phyloP scores from a whole-genome alignment of 345 rosid species.

The Boechera divaricarpa region DNA sequence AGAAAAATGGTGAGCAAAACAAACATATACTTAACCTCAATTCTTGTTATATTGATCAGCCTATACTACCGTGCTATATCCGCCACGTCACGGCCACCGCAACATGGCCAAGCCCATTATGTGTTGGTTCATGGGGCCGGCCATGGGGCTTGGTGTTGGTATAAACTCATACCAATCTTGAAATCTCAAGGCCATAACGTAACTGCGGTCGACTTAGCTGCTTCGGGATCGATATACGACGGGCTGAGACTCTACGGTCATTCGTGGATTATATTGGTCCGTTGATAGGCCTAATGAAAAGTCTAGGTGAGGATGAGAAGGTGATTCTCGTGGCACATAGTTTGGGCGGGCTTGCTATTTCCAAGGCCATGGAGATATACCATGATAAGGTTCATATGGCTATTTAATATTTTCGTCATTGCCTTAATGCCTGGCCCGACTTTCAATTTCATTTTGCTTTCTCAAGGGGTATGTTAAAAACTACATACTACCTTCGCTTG shows the following conservation, averaged over 20 bases:
- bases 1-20: slow-evolving; percentile 27
- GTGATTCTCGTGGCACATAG: slow-evolving; percentile 41
- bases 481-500: background rate
- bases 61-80: background rate
- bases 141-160: slow-evolving; percentile 41
- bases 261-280: slow-evolving; percentile 8
- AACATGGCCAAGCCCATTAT: slow-evolving; percentile 19
- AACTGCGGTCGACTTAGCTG: slow-evolving; percentile 20
- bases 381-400: slow-evolving; percentile 34
- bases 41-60: slow-evolving; percentile 21
- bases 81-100: background rate
- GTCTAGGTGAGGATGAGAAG: slow-evolving; percentile 27
- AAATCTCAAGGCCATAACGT: slow-evolving; percentile 38
- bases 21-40: slow-evolving; percentile 12
- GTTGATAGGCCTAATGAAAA: slow-evolving; percentile 23
- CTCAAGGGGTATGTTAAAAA: slow-evolving; percentile 38
- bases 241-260: slow-evolving; percentile 29
- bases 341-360: slow-evolving; percentile 34
- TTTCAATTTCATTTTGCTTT: slow-evolving; percentile 28
- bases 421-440: slow-evolving; percentile 39
- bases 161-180: slow-evolving; percentile 34
- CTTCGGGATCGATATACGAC: slow-evolving; percentile 23
- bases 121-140: slow-evolving; percentile 37
- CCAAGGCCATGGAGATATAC: slow-evolving; percentile 35
- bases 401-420: slow-evolving; percentile 18